Percentiles rank a stretch among this genome's conserved stretches.
These are phyloP conservation scores for Pterocarpus macrocarpus DNA, from an alignment of 306 rosid genomes.

Conservation along the genomic window DNA sequence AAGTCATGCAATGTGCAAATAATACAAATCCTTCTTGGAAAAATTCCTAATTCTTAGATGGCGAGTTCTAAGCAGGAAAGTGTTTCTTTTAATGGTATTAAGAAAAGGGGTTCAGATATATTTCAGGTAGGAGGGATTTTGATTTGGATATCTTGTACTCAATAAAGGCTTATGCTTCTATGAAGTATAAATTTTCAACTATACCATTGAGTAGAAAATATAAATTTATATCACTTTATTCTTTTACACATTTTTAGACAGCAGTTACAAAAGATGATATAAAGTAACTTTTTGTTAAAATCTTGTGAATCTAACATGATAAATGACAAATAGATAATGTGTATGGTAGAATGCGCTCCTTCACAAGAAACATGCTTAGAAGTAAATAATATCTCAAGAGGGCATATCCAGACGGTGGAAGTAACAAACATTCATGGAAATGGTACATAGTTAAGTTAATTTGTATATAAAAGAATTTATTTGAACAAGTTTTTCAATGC, in stretches of 20 bases:
- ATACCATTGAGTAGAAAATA: background rate
- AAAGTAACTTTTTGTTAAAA: slow-evolving; percentile 40
- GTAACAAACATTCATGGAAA: slow-evolving; percentile 19
- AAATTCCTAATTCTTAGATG: background rate
- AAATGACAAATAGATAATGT: slow-evolving; percentile 27
- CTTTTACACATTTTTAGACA: slow-evolving; percentile 19
- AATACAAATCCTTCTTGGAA: background rate
- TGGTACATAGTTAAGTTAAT: slow-evolving; percentile 2
- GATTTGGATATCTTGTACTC: background rate
- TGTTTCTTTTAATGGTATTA: too few species aligned
- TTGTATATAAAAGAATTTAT: background rate
- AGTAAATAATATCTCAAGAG: background rate
- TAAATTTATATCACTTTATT: background rate
- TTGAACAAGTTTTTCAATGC: slow-evolving; percentile 18
- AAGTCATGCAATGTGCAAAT: background rate
- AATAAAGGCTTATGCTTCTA: too few species aligned
- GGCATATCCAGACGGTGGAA: slow-evolving; percentile 1
- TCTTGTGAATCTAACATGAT: slow-evolving; percentile 12
- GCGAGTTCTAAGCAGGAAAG: too few species aligned
- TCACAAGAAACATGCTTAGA: slow-evolving; percentile 8
- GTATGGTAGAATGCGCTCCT: background rate
- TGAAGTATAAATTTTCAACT: too few species aligned
- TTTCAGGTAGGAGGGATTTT: too few species aligned
- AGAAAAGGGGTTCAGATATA: too few species aligned
- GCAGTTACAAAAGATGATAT: slow-evolving; percentile 19